Evolutionary conservation across 2,329 filamentous ascomycete species (phyloP), one percentile per base, ranked within the genome.

Genomic region (Colletotrichum orchidophilum): DNA sequence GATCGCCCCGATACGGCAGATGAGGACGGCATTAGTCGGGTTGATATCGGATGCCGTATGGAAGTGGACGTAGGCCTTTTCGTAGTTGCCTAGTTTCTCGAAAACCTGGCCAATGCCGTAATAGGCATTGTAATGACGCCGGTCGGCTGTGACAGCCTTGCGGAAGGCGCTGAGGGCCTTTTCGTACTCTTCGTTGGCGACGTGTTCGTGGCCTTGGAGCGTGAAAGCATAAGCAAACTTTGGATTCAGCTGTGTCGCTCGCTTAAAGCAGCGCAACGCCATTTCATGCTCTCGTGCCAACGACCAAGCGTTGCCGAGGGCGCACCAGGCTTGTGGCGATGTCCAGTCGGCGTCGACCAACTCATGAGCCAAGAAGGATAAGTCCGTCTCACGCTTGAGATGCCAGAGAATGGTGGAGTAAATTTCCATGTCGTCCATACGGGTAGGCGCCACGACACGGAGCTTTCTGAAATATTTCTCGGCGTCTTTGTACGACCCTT

Each of bases 351-450:
- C 86, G 74, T 98, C 96, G 62, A 97, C 89, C 50, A 98, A 87
- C 77, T 97, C 94, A 77, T 98, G 96, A 0, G 96, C 94, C 31
- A 99, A 87, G 81, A 96, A 97, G 0, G 96, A 95, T 26, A 99
- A 87, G 72, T 98, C 94, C 0, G 95, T 93, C 78, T 98, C 96
- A 73, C 93, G 92, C 81, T 97, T 97, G 73, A 98, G 84, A 80
- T 98, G 95, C 96, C 97, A 99, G n/a, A 99, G 87, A n/a, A 97
- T 92, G 0, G 96, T 99, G 15, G 96, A 98, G 82, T 97, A 99
- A 42, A 98, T 92, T 79, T 99, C 96, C 95, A 98, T 98, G 78
- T 98, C 95, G 78, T 97, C 93, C 54, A 97, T 87, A 4, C 94
- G 91, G 1, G 94, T 93, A 1, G 96, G 96, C 13, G 94, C 92